These are phyloP conservation scores for Triticum dicoccoides DNA, from an alignment of 176 grass and related monocot genomes.

Conservation along the genomic window DNA sequence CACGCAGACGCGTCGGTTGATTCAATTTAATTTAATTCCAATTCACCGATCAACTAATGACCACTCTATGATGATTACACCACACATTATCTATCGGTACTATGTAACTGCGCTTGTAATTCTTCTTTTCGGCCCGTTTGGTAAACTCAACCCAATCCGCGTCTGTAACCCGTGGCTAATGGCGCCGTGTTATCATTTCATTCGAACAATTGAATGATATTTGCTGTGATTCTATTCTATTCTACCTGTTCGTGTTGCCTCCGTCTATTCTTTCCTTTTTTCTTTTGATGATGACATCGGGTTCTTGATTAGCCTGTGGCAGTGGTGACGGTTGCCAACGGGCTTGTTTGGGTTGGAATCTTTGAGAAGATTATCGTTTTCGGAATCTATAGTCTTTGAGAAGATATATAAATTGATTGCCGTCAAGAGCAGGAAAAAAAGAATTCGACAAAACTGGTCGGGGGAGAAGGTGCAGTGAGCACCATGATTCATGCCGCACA, in stretches of 20 bases:
- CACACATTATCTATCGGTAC: background rate
- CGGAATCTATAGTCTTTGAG: too few relatives aligned
- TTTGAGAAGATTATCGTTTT: too few relatives aligned
- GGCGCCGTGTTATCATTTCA: background rate
- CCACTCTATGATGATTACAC: background rate
- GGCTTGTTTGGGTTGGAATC: too few relatives aligned
- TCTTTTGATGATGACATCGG: too few relatives aligned
- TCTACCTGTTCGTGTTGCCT: too few relatives aligned
- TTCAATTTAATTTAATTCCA: background rate
- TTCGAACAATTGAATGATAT: background rate
- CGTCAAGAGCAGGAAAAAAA: background rate
- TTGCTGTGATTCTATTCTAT: background rate
- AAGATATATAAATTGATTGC: too few relatives aligned
- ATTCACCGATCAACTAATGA: background rate
- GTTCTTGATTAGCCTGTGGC: background rate
- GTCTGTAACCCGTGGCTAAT: background rate
- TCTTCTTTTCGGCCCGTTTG: background rate
- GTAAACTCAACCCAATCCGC: background rate
- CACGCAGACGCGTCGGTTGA: background rate
- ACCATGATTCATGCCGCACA: background rate
- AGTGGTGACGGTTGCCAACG: too few relatives aligned
- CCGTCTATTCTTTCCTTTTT: too few relatives aligned
- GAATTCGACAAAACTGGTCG: background rate
- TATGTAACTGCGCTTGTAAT: too few relatives aligned
- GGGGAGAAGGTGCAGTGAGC: background rate